Base-by-base conservation (phyloP, 1,139 yeast genomes). In the Lizanozyma gosingica region DNA sequence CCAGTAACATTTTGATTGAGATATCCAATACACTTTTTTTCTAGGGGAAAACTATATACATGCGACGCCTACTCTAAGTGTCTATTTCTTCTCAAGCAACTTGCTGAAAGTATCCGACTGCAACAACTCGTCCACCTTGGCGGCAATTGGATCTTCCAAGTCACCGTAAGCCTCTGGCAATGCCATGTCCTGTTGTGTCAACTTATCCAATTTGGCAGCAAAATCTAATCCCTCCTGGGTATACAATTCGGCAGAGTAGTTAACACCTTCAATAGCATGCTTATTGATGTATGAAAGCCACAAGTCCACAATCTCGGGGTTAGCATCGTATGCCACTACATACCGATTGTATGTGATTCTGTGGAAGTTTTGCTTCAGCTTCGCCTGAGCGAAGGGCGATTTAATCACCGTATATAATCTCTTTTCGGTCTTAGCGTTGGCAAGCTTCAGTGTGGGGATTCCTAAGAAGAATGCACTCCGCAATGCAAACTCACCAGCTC, bases 381-480 rank as follows among this genome's bases (percentile, higher is more conserved):
- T 90, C 41, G 97, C 95, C 57, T 86, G 94, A 32, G 86, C 96
- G 59, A 92, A 92, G 1, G 97, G 97, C 3, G 96, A 82, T 58
- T 83, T 78, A 52, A 84, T 87, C 41, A 92, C 96, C 0, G 98
- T 92, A 85, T 95, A 92, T 51, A 88, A 78, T 48, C 72, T 55
- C 51, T 67, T 67, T 62, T 90, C 94, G 38, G 85, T 78, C 57
- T 80, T 82, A 17, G 78, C 72, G 32, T 84, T 82, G 45, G 81
- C 60, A 15, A 87, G 87, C 35, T 70, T 67, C 32, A 73, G 70
- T 39, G 83, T 76, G 15, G 97, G 96, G 49, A 92, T 80, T 9
- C 94, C 92, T 52, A 92, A 65, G 60, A 84, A 94, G 58, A 76
- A 92, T 0, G 96, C 97, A 0, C 90, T 88, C 62, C 98, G 77